Base-by-base conservation (phyloP, 257 asterid species). In the Solanum gandarillasii region DNA sequence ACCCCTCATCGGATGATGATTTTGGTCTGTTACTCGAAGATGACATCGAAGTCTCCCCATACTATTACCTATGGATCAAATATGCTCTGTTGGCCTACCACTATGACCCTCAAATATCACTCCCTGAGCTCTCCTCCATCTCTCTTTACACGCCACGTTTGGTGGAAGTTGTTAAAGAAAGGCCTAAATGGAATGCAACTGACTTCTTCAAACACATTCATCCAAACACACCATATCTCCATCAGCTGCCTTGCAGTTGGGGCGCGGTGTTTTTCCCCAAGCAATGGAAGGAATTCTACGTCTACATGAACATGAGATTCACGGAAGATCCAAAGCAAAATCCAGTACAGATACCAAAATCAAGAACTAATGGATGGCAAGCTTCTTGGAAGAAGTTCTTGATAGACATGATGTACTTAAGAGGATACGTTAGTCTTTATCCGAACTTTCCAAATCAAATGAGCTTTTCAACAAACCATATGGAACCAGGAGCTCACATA, bases 301-400 rank as follows among this genome's bases (percentile, higher is more conserved):
- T 94, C 1, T 97, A 97, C 94, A 97, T 97, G 99, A 94, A 94
- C 98, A 95, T 88, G 95, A 92, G 99, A 79, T 97, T 94, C 91
- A 96, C 99, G 0, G 94, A 93, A 87, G 94, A 97, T 13, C 93
- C 99, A 1, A 96, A 97, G 90, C 88, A 94, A 38, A 97, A 96
- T 52, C 99, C 99, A 0, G 99, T 97, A 72, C 99, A 97, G 46
- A 97, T 97, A 39, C 98, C 99, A 0, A 95, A 95, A 32, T 97
- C 99, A 41, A 93, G 99, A 88, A 97, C 99, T 5, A 97, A 95
- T 18, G 99, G 99, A 0, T 97, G 99, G 99, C 99, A 97, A 71
- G 99, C 99, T 5, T 97, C 99, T 0, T 96, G 99, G 99, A 97
- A 96, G 94, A 97, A 97, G 91, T 96, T 97, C 76, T 84, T 97